Base-by-base conservation (phyloP, 805 yeast genomes). In the Candida railenensis region DNA sequence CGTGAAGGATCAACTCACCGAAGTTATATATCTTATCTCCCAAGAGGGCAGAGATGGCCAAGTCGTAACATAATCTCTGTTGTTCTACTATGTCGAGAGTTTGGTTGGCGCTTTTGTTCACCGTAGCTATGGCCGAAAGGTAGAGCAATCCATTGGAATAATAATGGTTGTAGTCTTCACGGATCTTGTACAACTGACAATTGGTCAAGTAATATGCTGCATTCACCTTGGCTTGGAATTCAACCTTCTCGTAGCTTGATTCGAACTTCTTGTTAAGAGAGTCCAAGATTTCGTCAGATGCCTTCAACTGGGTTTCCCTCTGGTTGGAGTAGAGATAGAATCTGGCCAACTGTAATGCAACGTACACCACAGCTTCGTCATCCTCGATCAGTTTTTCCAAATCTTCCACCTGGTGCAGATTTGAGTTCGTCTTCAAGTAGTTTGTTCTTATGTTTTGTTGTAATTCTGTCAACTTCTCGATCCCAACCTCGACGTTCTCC, bases 11-110 rank as follows among this genome's bases (percentile, higher is more conserved):
- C 52, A 94, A 78, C 69, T 94, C 99, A 43, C 98, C 98, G 66
- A 94, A 94, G 70, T 92, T 94, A 74, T 89, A 94, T 56, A 92
- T 88, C 58, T 81, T 83, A 61, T 90, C 96, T 42, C 97, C 98
- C 56, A 92, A 75, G 49, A 94, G 71, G 0, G 97, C 98, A 28
- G 96, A 83, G 40, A 89, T 75, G 49, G 92, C 78, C 54, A 92
- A 78, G 54, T 92, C 96, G 57, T 83, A 82, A 50, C 75, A 69
- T 44, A 72, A 57, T 1, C 89, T 87, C 46, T 73, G 63, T 44
- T 54, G 50, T 38, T 65, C 67, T 19, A 77, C 53, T 43, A 77
- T 62, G 21, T 54, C 46, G 19, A 70, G 77, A 16, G 37, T 15
- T 8, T 34, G 19, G 8, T n/a, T 8, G 8, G 37, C 15, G 19